Conservation (phyloP, 2,329 filamentous ascomycete genomes). For the Cercospora brassicicola region DNA sequence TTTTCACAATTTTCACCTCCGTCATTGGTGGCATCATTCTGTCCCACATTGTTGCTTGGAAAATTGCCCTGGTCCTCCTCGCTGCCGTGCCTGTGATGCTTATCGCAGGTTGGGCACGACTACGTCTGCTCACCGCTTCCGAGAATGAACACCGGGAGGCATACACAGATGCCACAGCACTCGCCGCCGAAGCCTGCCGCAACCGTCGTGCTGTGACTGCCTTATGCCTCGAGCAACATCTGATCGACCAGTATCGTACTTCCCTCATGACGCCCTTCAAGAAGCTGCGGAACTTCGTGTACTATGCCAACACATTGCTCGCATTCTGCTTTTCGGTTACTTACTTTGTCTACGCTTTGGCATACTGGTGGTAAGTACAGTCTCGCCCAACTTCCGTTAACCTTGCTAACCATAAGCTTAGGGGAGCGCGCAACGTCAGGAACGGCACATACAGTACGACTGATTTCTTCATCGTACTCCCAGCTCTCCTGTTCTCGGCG, state of each 20-base stretch:
- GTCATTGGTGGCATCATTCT: conserved; percentile 51
- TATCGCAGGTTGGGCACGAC: conserved; percentile 48
- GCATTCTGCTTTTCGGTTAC: conserved; percentile 49
- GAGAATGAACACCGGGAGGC: conserved; percentile 65
- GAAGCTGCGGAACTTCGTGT: conserved; percentile 43
- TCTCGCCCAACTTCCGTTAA: background rate
- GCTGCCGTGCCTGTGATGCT: conserved; percentile 52
- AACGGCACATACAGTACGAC: conserved; percentile 44
- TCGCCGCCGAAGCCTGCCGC: conserved; percentile 67
- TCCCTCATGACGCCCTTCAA: conserved; percentile 45
- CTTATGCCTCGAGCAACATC: conserved; percentile 45
- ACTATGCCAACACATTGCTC: conserved; percentile 46
- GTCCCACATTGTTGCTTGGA: conserved; percentile 52
- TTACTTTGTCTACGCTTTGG: conserved; percentile 51
- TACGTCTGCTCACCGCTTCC: conserved; percentile 56
- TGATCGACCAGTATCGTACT: conserved; percentile 42
- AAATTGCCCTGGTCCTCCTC: conserved; percentile 53
- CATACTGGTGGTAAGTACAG: conserved; percentile 49
- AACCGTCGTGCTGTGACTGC: conserved; percentile 62
- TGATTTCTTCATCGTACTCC: conserved; percentile 50
- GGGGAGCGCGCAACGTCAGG: conserved; percentile 46
- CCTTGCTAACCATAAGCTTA: background rate
- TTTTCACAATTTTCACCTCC: conserved; percentile 52
- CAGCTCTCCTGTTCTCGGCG: conserved; percentile 49
- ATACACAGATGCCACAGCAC: conserved; percentile 62